These are phyloP conservation scores for Penicillium oxalicum DNA, from an alignment of 2,329 filamentous ascomycete species.

Conservation along the genomic window DNA sequence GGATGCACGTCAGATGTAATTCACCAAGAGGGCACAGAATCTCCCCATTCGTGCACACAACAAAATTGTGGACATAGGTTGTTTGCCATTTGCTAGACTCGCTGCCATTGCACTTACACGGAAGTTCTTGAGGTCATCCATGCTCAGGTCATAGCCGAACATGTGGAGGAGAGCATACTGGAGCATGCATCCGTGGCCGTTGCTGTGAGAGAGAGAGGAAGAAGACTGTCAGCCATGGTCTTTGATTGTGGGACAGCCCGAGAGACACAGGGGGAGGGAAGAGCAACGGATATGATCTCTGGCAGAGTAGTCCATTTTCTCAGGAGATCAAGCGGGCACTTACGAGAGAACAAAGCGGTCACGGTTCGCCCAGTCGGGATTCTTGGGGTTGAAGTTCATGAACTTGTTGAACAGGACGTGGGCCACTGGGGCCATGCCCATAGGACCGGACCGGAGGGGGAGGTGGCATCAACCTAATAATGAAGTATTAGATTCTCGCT, in stretches of 20 bases:
- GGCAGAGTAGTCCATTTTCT: too few species aligned
- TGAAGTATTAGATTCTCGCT: conserved; percentile 2
- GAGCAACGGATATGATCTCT: not conserved
- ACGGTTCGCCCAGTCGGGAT: conserved; percentile 92
- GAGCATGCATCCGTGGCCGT: conserved; percentile 99
- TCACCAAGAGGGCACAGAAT: too few species aligned
- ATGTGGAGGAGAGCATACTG: conserved; percentile 98
- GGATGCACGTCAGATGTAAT: conserved; percentile 9
- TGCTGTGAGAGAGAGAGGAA: conserved; percentile 49
- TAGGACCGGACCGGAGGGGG: conserved; percentile 93
- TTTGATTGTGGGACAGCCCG: not conserved
- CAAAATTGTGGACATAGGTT: too few species aligned
- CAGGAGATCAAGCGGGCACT: conserved; percentile 41
- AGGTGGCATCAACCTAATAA: conserved; percentile 87
- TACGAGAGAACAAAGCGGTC: conserved; percentile 99
- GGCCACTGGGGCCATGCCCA: conserved; percentile 91
- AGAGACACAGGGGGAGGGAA: not conserved
- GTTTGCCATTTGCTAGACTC: not conserved
- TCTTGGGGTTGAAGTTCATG: conserved; percentile 99
- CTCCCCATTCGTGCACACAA: too few species aligned
- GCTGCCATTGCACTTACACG: conserved; percentile 59
- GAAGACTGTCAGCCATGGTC: conserved; percentile 7
- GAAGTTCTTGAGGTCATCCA: conserved; percentile 95
- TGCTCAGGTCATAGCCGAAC: conserved; percentile 77
- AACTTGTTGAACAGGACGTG: conserved; percentile 99